Evolutionary conservation across 2,329 filamentous ascomycete genomes (phyloP), one percentile per base, ranked within the genome.

Genomic region (Curvularia sp.): DNA sequence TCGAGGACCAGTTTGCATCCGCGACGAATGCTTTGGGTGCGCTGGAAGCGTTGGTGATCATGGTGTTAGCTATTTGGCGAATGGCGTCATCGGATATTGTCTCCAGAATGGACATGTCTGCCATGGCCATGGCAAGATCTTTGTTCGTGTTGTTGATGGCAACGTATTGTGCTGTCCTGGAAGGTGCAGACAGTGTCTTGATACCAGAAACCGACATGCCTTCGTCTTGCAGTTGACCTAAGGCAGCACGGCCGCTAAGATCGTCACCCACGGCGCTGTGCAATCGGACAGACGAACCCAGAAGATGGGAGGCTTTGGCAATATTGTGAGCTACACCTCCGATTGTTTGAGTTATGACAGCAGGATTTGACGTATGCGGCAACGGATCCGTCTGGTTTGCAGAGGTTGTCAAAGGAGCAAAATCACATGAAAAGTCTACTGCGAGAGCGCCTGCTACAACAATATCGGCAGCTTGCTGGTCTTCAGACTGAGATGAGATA

Each of bases 321-420:
- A 98, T 92, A 70, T 98, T 98, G 71, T 93, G 89, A 6, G 92
- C 95, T 7, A 98, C 95, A 6, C 95, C 95, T 12, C 95, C 95
- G 7, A 97, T 85, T 0, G 90, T 91, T 72, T 96, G 92, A 35
- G 81, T 87, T 64, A 97, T 96, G 13, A 82, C 81, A 7, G 93
- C 88, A 49, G 91, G 91, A 70, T 98, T 98, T 0, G 94, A 98
- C 0, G 93, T 97, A 59, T 93, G 86, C 38, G 88, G 81, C 50
- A 84, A 79, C 5, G 88, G 81, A 26, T 72, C 71, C 52, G 73
- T 60, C 74, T 81, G 59, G 67, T 73, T 68, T 2, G 71, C 60
- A 33, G 78, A 74, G 26, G 74, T 73, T 8, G 75, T 62, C 13
- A 82, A 75, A 12, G 85, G 84, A 26, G 80, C 71, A 71, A 89